These are phyloP conservation scores for Suillus subaureus DNA, from an alignment of 768 basidiomycete genomes.

Conservation along the genomic window DNA sequence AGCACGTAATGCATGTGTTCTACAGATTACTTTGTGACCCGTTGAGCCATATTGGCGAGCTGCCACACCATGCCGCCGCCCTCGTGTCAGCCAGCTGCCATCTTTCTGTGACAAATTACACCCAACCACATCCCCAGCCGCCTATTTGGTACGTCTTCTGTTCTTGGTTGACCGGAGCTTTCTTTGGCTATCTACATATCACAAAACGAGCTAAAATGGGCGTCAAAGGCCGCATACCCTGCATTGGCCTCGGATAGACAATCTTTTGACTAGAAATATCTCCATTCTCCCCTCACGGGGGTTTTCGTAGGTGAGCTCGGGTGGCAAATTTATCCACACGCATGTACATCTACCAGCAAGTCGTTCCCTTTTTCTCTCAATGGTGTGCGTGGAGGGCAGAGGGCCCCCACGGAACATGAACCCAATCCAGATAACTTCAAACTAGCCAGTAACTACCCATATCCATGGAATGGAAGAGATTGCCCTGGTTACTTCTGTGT, in stretches of 20 bases:
- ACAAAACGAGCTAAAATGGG: neutral
- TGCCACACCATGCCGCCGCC: neutral
- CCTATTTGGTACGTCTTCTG: neutral
- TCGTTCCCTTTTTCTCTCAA: conserved; percentile 6
- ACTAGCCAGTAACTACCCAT: neutral
- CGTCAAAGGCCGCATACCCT: conserved; percentile 2
- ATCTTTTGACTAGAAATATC: neutral
- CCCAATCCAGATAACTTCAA: neutral
- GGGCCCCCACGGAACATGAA: conserved; percentile 1
- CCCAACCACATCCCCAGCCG: neutral
- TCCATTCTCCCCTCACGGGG: neutral
- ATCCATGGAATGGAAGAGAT: neutral
- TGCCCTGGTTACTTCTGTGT: neutral
- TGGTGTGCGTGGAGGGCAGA: conserved; percentile 4
- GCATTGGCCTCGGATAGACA: neutral
- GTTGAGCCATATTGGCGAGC: neutral
- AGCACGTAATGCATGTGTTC: neutral
- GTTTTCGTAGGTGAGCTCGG: neutral
- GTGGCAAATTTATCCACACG: neutral
- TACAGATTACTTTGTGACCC: neutral
- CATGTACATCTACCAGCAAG: neutral
- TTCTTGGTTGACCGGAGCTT: conserved; percentile 1
- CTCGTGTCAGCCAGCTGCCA: conserved; percentile 6
- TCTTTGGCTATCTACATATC: neutral
- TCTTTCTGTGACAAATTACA: conserved; percentile 1